Base-by-base conservation (phyloP, 2,329 filamentous ascomycete species). In the Aulographum hederae region DNA sequence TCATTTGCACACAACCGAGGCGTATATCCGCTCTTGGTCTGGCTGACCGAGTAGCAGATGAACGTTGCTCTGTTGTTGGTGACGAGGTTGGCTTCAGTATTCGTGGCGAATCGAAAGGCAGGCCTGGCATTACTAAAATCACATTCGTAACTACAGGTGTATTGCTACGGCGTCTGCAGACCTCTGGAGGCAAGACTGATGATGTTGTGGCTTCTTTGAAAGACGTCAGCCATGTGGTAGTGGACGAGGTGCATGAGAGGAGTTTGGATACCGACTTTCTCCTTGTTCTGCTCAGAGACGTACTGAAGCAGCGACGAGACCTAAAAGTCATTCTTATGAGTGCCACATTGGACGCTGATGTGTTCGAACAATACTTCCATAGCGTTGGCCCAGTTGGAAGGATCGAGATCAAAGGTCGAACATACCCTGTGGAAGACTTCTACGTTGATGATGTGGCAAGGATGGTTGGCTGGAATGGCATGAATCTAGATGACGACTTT, bases 121-220 rank as follows among this genome's bases (percentile, higher is more conserved):
- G 70, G 36, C 57, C 57, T 12, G 67, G 67, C 4, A 63, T 69
- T 28, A 95, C 89, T 0, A 86, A 78, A 52, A 91, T 95, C 44
- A 93, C 80, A 0, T 95, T 95, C 48, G 80, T 94, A 38, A 98
- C 86, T 0, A 94, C 86, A 6, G 86, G 86, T 69, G 84, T 98
- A 3, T 60, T 98, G 23, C 65, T 98, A 13, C 67, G 89, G 38
- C 73, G 85, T 10, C 63, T 98, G n/a, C 89, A 98, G 53, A 89
- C 80, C 1, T 85, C 81, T 3, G 81, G 82, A 31, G 80, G 79
- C 4, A 68, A 71, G 18, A n/a, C 36, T 20, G 15, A 38, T 33
- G 76, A 85, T 16, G 81, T 92, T 46, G 73, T 93, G 1, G 69
- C 76, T 14, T 81, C 84, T 25, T 56, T 98, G 29, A 78, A 80